These are phyloP conservation scores for Boletus barrowsii DNA, from an alignment of 768 basidiomycete genomes.

Conservation along the genomic window DNA sequence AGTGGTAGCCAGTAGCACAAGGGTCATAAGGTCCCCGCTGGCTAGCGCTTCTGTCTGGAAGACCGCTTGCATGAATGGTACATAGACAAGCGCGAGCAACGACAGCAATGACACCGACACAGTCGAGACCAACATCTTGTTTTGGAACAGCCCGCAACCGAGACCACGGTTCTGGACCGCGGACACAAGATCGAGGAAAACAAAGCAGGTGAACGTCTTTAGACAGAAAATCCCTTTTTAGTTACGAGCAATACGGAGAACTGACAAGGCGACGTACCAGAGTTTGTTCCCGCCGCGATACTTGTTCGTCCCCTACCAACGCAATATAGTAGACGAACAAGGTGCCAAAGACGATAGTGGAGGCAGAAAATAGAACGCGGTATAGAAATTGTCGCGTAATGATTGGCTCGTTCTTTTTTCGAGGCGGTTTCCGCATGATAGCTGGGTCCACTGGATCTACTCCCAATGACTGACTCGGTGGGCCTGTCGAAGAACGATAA, in stretches of 20 bases:
- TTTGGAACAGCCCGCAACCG: slow-evolving; percentile 76
- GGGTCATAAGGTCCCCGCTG: slow-evolving; percentile 61
- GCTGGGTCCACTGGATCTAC: slow-evolving; percentile 95
- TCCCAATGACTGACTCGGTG: slow-evolving; percentile 92
- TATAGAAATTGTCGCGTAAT: slow-evolving; percentile 70
- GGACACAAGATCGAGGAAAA: slow-evolving; percentile 94
- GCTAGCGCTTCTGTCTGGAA: slow-evolving; percentile 91
- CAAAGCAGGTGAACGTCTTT: slow-evolving; percentile 95
- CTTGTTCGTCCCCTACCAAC: slow-evolving; percentile 68
- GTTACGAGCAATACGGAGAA: not conserved
- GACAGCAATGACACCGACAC: slow-evolving; percentile 83
- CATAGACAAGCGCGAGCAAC: slow-evolving; percentile 83
- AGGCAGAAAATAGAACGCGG: slow-evolving; percentile 89
- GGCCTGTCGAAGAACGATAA: slow-evolving; percentile 47
- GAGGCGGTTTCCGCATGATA: slow-evolving; percentile 90
- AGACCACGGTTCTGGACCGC: slow-evolving; percentile 93
- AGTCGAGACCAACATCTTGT: slow-evolving; percentile 87
- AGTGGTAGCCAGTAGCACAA: slow-evolving; percentile 62
- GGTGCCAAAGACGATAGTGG: slow-evolving; percentile 86
- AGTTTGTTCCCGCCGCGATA: slow-evolving; percentile 88
- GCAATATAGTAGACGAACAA: slow-evolving; percentile 84
- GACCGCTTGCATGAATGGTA: slow-evolving; percentile 85
- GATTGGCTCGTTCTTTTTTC: slow-evolving; percentile 87
- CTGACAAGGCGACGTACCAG: slow-evolving; percentile 60
- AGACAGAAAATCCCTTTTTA: not conserved